Evolutionary conservation across 202 grass and related monocot genomes (phyloP), one percentile per base, ranked within the genome.

Genomic region (Cymbopogon flexuosus): DNA sequence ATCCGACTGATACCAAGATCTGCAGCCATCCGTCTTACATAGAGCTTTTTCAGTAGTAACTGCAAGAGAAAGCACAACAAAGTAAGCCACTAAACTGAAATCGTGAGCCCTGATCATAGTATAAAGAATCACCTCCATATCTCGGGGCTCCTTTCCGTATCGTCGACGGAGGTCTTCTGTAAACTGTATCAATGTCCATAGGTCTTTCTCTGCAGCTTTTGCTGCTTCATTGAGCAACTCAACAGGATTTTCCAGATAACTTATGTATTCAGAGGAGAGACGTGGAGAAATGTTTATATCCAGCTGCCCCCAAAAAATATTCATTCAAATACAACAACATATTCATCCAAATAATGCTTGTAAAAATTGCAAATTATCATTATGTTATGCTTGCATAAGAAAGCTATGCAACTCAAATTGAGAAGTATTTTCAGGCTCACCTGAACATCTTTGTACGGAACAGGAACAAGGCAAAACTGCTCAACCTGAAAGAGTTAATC

Each of bases 231-330:
- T 91, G 49, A 98, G 93, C 78, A 98, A 79, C 83, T 98, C 84
- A 63, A 98, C 70, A 62, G 95, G 95, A 70, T 98, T 98, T 73
- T 94, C 95, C 89, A 98, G 86, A 76, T 89, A 93, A 78, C 89
- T 94, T 86, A 94, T 91, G 76, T 94, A 98, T 70, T 98, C 95
- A 68, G 92, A 98, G 35, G 95, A 86, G 76, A 98, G 92, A 71
- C 87, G 95, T 5, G 88, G 81, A 68, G 92, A 88, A 86, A 98
- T 76, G 82, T 89, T 84, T 93, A 98, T 83, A 80, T 94, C 92
- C 43, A 98, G 79, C 92, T 98, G 88, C 43, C 22, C 43, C 82
- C 78, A 78, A 6, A 72, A 72, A 68, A 87, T 36, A 68, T 24
- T 8, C 52, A 42, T 13, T 74, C 37, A 64, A 22, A 43, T 1